Base-by-base conservation (phyloP, 2,329 filamentous ascomycete species). In the Fusarium sp. region DNA sequence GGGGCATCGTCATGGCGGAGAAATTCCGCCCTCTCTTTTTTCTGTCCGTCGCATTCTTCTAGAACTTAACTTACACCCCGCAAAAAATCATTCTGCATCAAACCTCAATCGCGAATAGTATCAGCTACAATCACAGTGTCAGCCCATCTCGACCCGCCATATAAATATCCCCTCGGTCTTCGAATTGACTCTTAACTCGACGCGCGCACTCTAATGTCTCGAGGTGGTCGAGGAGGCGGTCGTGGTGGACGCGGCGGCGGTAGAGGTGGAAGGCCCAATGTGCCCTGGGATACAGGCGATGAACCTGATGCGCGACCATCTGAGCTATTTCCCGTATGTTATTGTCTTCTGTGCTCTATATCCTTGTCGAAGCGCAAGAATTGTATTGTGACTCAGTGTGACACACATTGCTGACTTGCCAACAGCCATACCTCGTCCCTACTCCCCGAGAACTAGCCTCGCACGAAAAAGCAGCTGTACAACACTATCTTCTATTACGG, bases 291-390 rank as follows among this genome's bases (percentile, higher is more conserved):
- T 50, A 84, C 81, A 24, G 83, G 85, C 45, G 87, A 89, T 72
- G 89, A 90, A 72, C 86, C 87, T 14, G 87, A 89, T 78, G 85
- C 85, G 58, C 84, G 87, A 38, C 89, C 89, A 12, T 87, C 87
- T n/a, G 89, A 90, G 73, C 85, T 89, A 15, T 90, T 90, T 68
- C 89, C 89, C 1, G 88, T 89, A 79, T 68, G 85, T 76, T 52
- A 30, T 7, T 30, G 13, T n/a, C 38, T 24, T 30, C 10, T 15
- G 10, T 28, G 13, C 67, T 13, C 30, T 24, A 11, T 17, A 22
- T 38, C 20, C 8, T 9, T 20, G 6, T 26, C 5, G 5, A 34
- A 51, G 36, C 45, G 32, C 59, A 47, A 44, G 28, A 59, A 13
- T 18, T n/a, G 39, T 32, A 13, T 22, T n/a, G 39, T 32, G 45